Evolutionary conservation across 352 stramenopile species (phyloP).

Genomic region (Nothophytophthora sp.): DNA sequence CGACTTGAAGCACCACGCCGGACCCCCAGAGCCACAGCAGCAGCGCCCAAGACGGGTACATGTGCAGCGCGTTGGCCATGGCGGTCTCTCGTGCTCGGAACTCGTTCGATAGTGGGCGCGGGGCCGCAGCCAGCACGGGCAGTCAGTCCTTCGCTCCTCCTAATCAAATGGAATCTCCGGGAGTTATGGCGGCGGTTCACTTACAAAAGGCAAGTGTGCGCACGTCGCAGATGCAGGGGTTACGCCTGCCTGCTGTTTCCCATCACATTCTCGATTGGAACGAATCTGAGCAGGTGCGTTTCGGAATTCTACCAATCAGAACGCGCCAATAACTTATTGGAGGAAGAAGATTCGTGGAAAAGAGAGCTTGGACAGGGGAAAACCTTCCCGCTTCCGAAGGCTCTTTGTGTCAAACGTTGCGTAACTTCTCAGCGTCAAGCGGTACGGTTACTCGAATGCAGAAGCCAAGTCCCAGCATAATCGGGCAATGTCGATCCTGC

Average conservation of each 20-base stretch:
- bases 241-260: background rate
- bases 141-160: too few relatives aligned
- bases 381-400: too few relatives aligned
- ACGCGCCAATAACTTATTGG: background rate
- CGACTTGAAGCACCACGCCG: conserved; percentile 32
- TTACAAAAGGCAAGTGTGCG: conserved; percentile 18
- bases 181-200: too few relatives aligned
- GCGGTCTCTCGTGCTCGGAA: background rate
- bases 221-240: conserved; percentile 21
- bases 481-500: too few relatives aligned
- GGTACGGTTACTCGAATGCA: too few relatives aligned
- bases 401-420: too few relatives aligned
- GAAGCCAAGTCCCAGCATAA: too few relatives aligned
- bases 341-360: background rate
- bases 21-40: conserved; percentile 31
- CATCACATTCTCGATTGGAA: background rate
- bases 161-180: too few relatives aligned
- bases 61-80: conserved; percentile 41
- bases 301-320: background rate
- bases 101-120: conserved; percentile 2
- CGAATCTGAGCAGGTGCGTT: background rate
- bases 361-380: too few relatives aligned
- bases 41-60: conserved; percentile 40
- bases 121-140: background rate
- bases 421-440: too few relatives aligned